Base-by-base conservation (phyloP, 2,329 filamentous ascomycete species). In the Aspergillus melleus region DNA sequence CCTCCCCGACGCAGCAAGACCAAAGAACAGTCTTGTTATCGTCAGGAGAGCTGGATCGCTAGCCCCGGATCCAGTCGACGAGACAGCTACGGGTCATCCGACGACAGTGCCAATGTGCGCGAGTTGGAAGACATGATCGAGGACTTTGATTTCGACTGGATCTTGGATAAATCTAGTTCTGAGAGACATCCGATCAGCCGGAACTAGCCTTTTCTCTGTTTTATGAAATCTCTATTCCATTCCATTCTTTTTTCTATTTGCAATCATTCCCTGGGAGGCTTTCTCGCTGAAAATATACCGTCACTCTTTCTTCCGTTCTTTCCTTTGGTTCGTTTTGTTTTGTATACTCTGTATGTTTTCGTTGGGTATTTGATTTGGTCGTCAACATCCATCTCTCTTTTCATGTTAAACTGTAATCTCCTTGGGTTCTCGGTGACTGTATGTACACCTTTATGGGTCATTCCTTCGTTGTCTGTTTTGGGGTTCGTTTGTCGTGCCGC, bases 111-210 rank as follows among this genome's bases (percentile, higher is more conserved):
- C 19, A 67, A 70, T 53, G 54, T 70, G 29, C 68, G 65, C 22
- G 71, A 70, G n/a, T 49, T 74, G 14, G 72, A 73, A 55, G 65
- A 70, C 44, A 71, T 73, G 68, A 67, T 73, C 14, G 68, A 71
- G 55, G 71, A 73, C 46, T 66, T 72, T 39, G 71, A 75, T 49
- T 61, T 72, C 53, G 68, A 66, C n/a, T 75, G 72, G 69, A 39
- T 67, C 54, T 72, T 72, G 19, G 68, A 74, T 39, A 66, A 69
- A 53, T 49, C 61, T 36, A 55, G 47, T 16, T 9, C 50, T 26
- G 26, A 30, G 30, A 54, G 51, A 32, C 42, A 14, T 32, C 24
- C 56, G 29, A 44, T 36, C 10, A 44, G 32, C 16, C 26, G 24
- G 39, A n/a, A 39, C 19, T 44, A 46, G 8, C 10, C 44, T 24